Conservation (phyloP, 2,329 filamentous ascomycete species). For the Verticillium zaregamsianum region DNA sequence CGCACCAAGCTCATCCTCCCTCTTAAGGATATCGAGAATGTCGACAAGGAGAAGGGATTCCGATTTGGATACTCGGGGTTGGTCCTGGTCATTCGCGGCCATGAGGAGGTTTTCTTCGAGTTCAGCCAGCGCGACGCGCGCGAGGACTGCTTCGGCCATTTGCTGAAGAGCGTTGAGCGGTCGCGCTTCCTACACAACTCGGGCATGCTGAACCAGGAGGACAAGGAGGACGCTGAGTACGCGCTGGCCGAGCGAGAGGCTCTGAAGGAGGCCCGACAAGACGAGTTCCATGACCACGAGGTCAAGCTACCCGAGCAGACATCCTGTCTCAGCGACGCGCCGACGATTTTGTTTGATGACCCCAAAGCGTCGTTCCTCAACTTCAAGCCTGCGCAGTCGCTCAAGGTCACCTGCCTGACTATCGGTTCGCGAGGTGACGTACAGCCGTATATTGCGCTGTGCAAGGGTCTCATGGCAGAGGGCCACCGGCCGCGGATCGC, state of each 20-base stretch:
- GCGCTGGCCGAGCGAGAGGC: conserved; percentile 80
- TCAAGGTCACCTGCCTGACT: conserved; percentile 87
- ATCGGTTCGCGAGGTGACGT: conserved; percentile 96
- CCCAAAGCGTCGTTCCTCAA: conserved; percentile 82
- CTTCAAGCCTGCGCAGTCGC: conserved; percentile 76
- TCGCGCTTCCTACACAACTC: conserved; percentile 68
- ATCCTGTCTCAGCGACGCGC: conserved; percentile 49
- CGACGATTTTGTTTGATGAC: conserved; percentile 85
- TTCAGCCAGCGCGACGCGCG: conserved; percentile 73
- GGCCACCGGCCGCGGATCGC: conserved; percentile 85
- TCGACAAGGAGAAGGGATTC: conserved; percentile 92
- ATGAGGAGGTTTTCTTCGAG: conserved; percentile 96
- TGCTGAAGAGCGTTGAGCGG: conserved; percentile 73
- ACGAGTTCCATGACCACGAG: conserved; percentile 47
- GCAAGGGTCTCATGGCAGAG: conserved; percentile 83
- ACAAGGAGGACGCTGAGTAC: conserved; percentile 65
- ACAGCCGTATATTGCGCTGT: conserved; percentile 94
- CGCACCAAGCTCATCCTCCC: conserved; percentile 91
- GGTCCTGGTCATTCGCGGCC: conserved; percentile 86
- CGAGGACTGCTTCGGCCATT: conserved; percentile 82
- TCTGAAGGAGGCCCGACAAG: conserved; percentile 67
- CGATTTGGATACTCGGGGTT: conserved; percentile 86
- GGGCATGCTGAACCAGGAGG: conserved; percentile 60
- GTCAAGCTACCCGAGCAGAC: conserved; percentile 42
- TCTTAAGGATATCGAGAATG: conserved; percentile 86